These are phyloP conservation scores for Physcomitrium patens DNA, from an alignment of 225 moss, liverwort and hornwort species.

Conservation along the genomic window DNA sequence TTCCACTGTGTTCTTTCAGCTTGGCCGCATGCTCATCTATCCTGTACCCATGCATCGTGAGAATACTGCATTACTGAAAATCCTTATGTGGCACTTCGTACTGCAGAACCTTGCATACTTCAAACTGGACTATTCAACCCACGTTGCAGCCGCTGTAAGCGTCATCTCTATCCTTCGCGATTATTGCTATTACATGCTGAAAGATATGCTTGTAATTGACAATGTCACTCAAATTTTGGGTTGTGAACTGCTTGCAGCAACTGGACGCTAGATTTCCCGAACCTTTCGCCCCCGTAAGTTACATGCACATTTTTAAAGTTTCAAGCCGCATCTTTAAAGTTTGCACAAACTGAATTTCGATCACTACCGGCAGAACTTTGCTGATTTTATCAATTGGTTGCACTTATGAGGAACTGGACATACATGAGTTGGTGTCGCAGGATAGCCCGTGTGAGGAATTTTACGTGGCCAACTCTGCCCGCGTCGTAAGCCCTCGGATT, in stretches of 20 bases:
- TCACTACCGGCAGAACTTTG: too few species aligned
- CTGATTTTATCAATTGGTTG: too few species aligned
- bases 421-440: conserved; percentile 9
- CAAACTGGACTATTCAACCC: conserved; percentile 40
- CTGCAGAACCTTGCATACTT: conserved; percentile 41
- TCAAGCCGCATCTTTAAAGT: not conserved
- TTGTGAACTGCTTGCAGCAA: conserved; percentile 14
- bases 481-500: not conserved
- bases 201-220: not conserved
- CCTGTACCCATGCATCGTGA: not conserved
- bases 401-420: not conserved
- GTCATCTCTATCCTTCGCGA: too few species aligned
- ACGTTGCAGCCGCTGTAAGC: conserved; percentile 21
- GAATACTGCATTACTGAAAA: too few species aligned
- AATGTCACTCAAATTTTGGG: not conserved
- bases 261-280: not conserved
- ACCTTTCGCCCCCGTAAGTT: conserved; percentile 10
- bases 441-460: conserved; percentile 28
- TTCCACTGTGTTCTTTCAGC: not conserved
- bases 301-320: not conserved
- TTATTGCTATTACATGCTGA: too few species aligned
- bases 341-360: not conserved
- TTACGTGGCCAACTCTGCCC: conserved; percentile 15
- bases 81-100: not conserved
- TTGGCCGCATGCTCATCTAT: not conserved